Evolutionary conservation across 148 eudicot genomes (phyloP).

Genomic region (Tetragonia tetragonoides): DNA sequence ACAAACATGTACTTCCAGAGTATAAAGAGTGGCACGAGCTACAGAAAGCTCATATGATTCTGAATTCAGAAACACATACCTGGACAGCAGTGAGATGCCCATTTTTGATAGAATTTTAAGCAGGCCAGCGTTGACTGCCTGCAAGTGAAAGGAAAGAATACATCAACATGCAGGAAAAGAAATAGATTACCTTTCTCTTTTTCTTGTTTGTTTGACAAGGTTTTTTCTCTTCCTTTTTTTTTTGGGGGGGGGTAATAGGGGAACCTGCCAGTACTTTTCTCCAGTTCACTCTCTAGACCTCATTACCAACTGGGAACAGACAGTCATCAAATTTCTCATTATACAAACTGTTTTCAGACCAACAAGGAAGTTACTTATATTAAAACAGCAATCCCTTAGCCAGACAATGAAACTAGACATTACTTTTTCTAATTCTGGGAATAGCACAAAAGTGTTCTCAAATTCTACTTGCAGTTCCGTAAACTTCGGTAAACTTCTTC

Average conservation of each 20-base stretch:
- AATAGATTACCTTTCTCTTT: background rate
- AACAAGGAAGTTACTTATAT: background rate
- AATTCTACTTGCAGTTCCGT: too few species aligned
- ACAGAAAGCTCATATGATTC: background rate
- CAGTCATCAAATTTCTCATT: background rate
- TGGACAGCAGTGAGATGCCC: conserved; percentile 98
- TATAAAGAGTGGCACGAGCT: background rate
- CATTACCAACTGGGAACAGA: background rate
- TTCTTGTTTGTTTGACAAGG: too few species aligned
- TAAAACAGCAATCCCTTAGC: background rate
- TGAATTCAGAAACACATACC: conserved; percentile 46
- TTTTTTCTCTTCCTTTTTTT: background rate
- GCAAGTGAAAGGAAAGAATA: conserved; percentile 18
- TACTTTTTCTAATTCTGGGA: too few species aligned
- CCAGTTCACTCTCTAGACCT: background rate
- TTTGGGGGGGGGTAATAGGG: background rate
- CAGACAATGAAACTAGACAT: too few species aligned
- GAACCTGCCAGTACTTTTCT: background rate
- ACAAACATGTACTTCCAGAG: background rate
- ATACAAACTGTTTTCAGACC: background rate
- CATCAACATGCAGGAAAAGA: background rate
- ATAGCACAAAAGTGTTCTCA: too few species aligned
- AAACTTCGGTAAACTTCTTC: too few species aligned
- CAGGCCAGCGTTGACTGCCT: conserved; percentile 90
- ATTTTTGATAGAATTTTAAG: conserved; percentile 93